Percentiles rank a stretch among this genome's conserved stretches.
phyloP scores from a whole-genome alignment of 176 grass and related monocot genomes.

The Ensete ventricosum region DNA sequence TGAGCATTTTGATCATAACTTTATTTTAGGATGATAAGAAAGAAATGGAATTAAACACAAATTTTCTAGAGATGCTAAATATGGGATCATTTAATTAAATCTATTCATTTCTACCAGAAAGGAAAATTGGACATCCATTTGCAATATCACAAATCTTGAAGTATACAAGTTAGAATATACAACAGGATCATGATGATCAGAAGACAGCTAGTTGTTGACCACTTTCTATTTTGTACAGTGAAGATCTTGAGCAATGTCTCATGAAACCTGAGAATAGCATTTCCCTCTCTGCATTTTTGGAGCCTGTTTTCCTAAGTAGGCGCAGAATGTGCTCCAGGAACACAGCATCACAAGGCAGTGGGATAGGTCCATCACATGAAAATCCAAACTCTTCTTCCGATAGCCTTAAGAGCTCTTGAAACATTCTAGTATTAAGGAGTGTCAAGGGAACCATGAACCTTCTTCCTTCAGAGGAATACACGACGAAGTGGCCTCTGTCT shows the following conservation, averaged over 20 bases:
- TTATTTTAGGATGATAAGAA: not conserved
- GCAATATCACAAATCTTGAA: not conserved
- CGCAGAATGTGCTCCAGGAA: constrained; percentile 21
- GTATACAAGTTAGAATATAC: not conserved
- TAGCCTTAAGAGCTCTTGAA: constrained; percentile 32
- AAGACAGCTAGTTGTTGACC: not conserved
- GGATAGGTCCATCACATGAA: constrained; percentile 25
- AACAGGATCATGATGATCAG: not conserved
- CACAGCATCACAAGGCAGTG: constrained; percentile 22
- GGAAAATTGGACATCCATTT: not conserved
- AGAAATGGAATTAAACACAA: not conserved
- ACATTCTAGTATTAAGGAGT: constrained; percentile 10
- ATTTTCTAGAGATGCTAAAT: not conserved
- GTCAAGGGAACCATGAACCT: constrained; percentile 28
- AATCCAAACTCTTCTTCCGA: constrained; percentile 39
- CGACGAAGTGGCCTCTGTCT: constrained; percentile 19
- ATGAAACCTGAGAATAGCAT: constrained; percentile 18
- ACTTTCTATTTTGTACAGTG: not conserved
- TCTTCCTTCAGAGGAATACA: constrained; percentile 28
- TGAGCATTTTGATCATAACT: too few relatives aligned
- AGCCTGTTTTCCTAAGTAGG: constrained; percentile 18
- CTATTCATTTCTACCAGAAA: not conserved
- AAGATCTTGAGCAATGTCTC: constrained; percentile 2
- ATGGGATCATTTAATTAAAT: not conserved
- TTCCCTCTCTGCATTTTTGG: constrained; percentile 14